Conservation (phyloP, 2,329 filamentous ascomycete genomes). For the Cyanodermella asteris region DNA sequence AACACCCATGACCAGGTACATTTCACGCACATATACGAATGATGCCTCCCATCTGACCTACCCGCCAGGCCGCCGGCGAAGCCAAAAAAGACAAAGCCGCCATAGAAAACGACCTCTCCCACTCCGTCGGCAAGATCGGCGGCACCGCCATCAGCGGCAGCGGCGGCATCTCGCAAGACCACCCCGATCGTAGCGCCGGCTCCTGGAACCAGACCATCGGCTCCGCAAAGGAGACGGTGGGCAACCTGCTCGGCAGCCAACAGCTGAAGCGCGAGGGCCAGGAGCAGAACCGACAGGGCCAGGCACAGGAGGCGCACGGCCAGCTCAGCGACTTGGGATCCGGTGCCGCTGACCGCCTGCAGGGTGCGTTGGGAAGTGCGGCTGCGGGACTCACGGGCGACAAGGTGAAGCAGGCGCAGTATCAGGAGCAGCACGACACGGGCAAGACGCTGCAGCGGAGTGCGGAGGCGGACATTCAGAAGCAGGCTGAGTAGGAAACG, state of each 20-base stretch:
- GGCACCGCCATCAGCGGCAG: constrained; percentile 46
- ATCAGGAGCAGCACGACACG: constrained; percentile 48
- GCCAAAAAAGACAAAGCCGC: constrained; percentile 42
- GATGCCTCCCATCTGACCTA: constrained; percentile 10
- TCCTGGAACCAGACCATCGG: constrained; percentile 81
- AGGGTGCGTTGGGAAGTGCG: constrained; percentile 49
- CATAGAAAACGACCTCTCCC: constrained; percentile 49
- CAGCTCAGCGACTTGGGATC: constrained; percentile 53
- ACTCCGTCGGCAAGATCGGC: constrained; percentile 53
- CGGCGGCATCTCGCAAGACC: constrained; percentile 49
- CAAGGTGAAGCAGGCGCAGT: constrained; percentile 38
- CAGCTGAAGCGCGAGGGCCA: constrained; percentile 51
- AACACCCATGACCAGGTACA: constrained; percentile 42
- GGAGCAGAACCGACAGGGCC: constrained; percentile 58
- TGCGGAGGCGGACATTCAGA: constrained; percentile 60
- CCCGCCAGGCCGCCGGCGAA: constrained; percentile 33
- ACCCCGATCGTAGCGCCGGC: constrained; percentile 48
- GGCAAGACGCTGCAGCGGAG: constrained; percentile 72
- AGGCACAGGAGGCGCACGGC: constrained; percentile 61
- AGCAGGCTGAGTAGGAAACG: constrained; percentile 33
- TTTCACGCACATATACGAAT: constrained; percentile 1
- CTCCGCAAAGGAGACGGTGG: constrained; percentile 59
- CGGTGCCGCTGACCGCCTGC: constrained; percentile 44
- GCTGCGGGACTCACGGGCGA: constrained; percentile 56
- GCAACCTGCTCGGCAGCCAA: constrained; percentile 54